Evolutionary conservation across 1,139 yeast genomes (phyloP).

Genomic region (Hanseniaspora uvarum): DNA sequence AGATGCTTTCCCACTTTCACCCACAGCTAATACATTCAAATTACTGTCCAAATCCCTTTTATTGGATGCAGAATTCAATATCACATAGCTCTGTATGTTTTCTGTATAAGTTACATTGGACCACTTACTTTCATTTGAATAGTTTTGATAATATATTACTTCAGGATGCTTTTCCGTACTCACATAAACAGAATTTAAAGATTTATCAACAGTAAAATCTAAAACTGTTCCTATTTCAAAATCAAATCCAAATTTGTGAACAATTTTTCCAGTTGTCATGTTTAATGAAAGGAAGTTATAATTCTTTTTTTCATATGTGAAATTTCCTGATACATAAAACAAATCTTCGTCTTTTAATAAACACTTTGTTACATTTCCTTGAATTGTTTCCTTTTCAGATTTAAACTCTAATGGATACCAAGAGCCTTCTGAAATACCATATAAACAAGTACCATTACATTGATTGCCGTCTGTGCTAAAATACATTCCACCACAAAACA

Average conservation of each 20-base stretch:
- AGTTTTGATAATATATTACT: constrained; percentile 17
- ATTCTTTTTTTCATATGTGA: constrained; percentile 24
- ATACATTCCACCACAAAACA: constrained; percentile 69
- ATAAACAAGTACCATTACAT: constrained; percentile 52
- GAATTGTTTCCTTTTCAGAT: constrained; percentile 27
- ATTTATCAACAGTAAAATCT: constrained; percentile 11
- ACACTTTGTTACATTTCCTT: constrained; percentile 49
- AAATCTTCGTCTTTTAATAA: constrained; percentile 44
- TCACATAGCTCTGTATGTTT: constrained; percentile 15
- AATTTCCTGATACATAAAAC: constrained; percentile 50
- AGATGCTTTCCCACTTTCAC: constrained; percentile 45
- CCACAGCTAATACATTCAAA: constrained; percentile 8
- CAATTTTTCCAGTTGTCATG: constrained; percentile 20
- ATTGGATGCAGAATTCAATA: background rate
- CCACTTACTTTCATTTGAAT: constrained; percentile 20
- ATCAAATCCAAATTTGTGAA: constrained; percentile 15
- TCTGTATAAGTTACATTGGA: constrained; percentile 18
- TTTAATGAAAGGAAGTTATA: constrained; percentile 19
- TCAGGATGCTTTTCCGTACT: constrained; percentile 21
- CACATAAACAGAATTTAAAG: constrained; percentile 19
- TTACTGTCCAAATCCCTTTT: constrained; percentile 20
- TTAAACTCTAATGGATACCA: constrained; percentile 40
- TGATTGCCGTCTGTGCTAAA: constrained; percentile 39
- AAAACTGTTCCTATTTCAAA: constrained; percentile 17
- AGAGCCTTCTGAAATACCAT: constrained; percentile 44